These are phyloP conservation scores for Kodamaea hsintzibuensis DNA, from an alignment of 805 yeast genomes.

Conservation along the genomic window DNA sequence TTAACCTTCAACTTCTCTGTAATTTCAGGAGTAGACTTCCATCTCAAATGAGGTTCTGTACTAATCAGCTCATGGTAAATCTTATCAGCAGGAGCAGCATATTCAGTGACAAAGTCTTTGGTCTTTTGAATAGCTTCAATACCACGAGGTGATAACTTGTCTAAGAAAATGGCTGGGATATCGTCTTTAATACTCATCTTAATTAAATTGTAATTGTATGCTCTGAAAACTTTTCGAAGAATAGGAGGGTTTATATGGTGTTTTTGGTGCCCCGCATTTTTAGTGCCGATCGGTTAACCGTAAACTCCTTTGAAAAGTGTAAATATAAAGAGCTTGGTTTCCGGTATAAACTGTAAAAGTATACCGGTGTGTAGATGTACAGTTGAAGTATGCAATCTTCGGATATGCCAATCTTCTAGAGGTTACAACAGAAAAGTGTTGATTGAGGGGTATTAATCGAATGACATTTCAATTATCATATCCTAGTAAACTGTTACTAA, in stretches of 20 bases:
- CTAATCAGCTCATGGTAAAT: slow-evolving; percentile 43
- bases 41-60: slow-evolving; percentile 42
- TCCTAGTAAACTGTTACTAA: no score
- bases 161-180: slow-evolving; percentile 42
- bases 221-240: neutral
- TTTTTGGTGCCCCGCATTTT: neutral
- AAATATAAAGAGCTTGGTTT: neutral
- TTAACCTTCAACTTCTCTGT: slow-evolving; percentile 52
- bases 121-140: slow-evolving; percentile 39
- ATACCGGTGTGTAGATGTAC: neutral
- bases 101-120: slow-evolving; percentile 54
- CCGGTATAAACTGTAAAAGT: slow-evolving; percentile 1
- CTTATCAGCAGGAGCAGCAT: slow-evolving; percentile 58
- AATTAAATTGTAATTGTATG: neutral
- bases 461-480: no score
- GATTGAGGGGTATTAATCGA: no score
- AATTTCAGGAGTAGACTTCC: slow-evolving; percentile 49
- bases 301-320: neutral
- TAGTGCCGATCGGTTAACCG: neutral
- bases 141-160: slow-evolving; percentile 37
- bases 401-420: no score
- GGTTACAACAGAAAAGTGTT: no score
- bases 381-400: neutral
- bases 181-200: slow-evolving; percentile 28
- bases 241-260: neutral